Evolutionary conservation across 2,329 filamentous ascomycete species (phyloP).

Genomic region (Metarhizium brunneum): DNA sequence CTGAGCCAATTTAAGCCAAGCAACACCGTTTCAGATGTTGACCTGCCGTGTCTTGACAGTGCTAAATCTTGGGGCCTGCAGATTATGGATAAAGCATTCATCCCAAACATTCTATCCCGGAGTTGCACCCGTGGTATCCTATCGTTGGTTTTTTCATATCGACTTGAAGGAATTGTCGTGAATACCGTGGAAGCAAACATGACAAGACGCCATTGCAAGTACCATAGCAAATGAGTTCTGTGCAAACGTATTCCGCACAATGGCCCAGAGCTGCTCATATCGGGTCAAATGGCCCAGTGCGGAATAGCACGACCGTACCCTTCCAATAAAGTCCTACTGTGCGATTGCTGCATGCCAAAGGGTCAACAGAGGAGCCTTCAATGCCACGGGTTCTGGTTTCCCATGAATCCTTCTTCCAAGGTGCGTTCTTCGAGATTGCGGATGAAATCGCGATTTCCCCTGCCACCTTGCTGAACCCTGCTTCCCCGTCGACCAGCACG

Average conservation of each 20-base stretch:
- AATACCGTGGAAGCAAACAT: background rate
- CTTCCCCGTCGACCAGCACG: constrained; percentile 66
- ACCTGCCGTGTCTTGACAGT: background rate
- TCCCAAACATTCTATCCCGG: background rate
- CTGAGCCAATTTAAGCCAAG: background rate
- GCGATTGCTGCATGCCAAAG: constrained; percentile 54
- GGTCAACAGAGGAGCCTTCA: constrained; percentile 30
- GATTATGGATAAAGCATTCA: background rate
- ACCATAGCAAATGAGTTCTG: background rate
- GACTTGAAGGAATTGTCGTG: background rate
- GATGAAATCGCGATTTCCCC: constrained; percentile 78
- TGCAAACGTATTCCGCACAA: background rate
- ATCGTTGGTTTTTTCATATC: background rate
- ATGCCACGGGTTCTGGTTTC: constrained; percentile 55
- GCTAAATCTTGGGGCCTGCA: background rate
- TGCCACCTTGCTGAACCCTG: constrained; percentile 51
- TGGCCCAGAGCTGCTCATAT: background rate
- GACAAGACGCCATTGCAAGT: background rate
- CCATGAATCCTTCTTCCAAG: constrained; percentile 84
- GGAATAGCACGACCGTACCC: background rate
- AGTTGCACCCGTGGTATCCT: background rate
- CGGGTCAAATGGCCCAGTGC: background rate
- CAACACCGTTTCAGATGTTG: background rate
- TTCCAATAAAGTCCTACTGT: background rate
- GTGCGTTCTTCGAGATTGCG: constrained; percentile 90